phyloP scores from a whole-genome alignment of 495 filamentous ascomycete genomes.

The Aspergillus haitiensis region DNA sequence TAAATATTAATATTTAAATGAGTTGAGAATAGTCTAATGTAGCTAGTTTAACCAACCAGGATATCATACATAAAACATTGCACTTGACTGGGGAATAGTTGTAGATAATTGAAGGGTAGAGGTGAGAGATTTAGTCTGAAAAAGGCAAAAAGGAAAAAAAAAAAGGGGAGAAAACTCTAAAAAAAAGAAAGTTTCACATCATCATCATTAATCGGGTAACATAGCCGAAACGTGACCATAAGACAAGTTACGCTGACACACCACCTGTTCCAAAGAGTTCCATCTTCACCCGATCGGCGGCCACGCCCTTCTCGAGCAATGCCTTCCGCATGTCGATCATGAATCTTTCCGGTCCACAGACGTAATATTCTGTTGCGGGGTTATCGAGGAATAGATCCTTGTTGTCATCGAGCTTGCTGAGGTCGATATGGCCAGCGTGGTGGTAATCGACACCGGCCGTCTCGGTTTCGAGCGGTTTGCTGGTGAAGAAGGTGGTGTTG shows the following conservation, averaged over 20 bases:
- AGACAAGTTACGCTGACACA: slow-evolving; percentile 14
- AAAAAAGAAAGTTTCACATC: too few species aligned
- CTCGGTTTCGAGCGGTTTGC: slow-evolving; percentile 41
- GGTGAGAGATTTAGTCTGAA: too few species aligned
- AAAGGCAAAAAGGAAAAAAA: too few species aligned
- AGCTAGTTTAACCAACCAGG: too few species aligned
- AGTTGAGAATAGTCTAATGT: too few species aligned
- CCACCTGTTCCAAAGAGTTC: slow-evolving; percentile 69
- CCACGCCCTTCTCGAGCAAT: slow-evolving; percentile 54
- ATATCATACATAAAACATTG: too few species aligned
- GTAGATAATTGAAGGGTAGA: too few species aligned
- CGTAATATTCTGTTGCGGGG: slow-evolving; percentile 59
- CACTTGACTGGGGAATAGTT: too few species aligned
- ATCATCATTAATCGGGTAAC: too few species aligned
- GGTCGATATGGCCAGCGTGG: slow-evolving; percentile 53
- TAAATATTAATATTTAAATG: too few species aligned
- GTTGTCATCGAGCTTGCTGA: slow-evolving; percentile 50
- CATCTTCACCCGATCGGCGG: slow-evolving; percentile 55
- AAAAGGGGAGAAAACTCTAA: too few species aligned
- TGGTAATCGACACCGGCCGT: slow-evolving; percentile 57
- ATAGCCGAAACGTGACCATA: slow-evolving; percentile 1
- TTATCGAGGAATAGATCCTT: slow-evolving; percentile 56
- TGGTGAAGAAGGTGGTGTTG: slow-evolving; percentile 41
- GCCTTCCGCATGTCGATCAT: slow-evolving; percentile 57
- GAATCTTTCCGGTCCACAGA: slow-evolving; percentile 67